Base-by-base conservation (phyloP, 257 asterid species). In the Solanum arcanum region DNA sequence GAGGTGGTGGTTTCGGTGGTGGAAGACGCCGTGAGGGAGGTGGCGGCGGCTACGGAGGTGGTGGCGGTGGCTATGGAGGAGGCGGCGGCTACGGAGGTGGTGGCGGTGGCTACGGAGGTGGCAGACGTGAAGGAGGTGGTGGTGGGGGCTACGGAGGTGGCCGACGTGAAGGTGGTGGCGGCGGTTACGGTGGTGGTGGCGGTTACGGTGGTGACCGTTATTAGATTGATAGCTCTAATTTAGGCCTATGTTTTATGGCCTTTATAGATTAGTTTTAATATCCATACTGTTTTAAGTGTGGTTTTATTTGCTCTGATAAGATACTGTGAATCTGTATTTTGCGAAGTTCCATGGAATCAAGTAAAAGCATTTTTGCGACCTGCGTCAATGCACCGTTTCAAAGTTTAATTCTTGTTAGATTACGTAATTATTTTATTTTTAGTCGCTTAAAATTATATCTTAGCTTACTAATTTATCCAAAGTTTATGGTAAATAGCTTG, bases 91-190 rank as follows among this genome's bases (percentile, higher is more conserved):
- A 91, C 3, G 89, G 89, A 12, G 94, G 91, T 0, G 60, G 52
- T 7, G 59, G 59, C 0, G 92, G 92, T 0, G 89, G 94, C 0
- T 86, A 81, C 3, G 92, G 91, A 0, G 92, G 97, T 0, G 78
- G 84, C 0, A 85, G 92, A 1, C 75, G 89, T 8, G 94, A 95
- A 0, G 84, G 86, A 6, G 90, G 93, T 1, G 91, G 93, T 2
- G 85, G 90, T 0, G 91, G 95, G 2, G 89, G 87, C 3, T 87
- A 91, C 3, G 89, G 88, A 4, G 83, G 87, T 6, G 91, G 91
- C 2, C 83, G 92, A 5, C 76, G 83, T 4, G 90, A 91, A 2
- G 90, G 92, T 2, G 87, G 88, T 3, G 87, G 94, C 1, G 89
- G 86, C 0, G 59, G 60, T 14, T 41, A 41, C 16, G 86, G 91